phyloP scores from a whole-genome alignment of 1,284 basidiomycete genomes.

The Moniliophthora roreri region DNA sequence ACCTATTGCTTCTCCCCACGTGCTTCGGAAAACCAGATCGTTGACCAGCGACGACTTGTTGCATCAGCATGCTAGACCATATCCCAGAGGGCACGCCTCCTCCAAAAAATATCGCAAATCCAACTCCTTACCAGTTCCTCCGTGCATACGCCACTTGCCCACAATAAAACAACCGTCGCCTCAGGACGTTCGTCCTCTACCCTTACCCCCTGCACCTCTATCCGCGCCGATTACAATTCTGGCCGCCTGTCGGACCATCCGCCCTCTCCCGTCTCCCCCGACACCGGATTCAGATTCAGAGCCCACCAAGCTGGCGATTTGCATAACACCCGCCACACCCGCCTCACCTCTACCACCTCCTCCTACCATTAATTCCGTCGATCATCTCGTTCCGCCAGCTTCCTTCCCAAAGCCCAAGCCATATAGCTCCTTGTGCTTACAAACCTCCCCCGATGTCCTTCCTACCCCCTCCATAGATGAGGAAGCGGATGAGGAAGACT shows the following conservation, averaged over 20 bases:
- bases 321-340: constrained; percentile 15
- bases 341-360: constrained; percentile 15
- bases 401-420: constrained; percentile 7
- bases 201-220: neutral
- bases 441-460: neutral
- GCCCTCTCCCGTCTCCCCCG: constrained; percentile 7
- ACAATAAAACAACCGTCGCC: neutral
- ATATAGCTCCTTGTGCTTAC: neutral
- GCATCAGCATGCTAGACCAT: neutral
- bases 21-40: constrained; percentile 2
- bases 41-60: constrained; percentile 7
- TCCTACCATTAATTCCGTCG: neutral
- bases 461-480: neutral
- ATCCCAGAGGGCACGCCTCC: too few species aligned
- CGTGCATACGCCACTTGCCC: neutral
- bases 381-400: neutral
- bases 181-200: neutral
- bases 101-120: too few species aligned
- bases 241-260: constrained; percentile 9
- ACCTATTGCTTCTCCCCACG: neutral
- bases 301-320: constrained; percentile 4
- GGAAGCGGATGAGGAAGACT: neutral
- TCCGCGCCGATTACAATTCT: neutral
- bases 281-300: constrained; percentile 7
- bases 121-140: neutral